Percentiles rank a stretch among this genome's conserved stretches.
Evolutionary conservation across 2,329 filamentous ascomycete species (phyloP).

Genomic region (Hysterium pulicare): DNA sequence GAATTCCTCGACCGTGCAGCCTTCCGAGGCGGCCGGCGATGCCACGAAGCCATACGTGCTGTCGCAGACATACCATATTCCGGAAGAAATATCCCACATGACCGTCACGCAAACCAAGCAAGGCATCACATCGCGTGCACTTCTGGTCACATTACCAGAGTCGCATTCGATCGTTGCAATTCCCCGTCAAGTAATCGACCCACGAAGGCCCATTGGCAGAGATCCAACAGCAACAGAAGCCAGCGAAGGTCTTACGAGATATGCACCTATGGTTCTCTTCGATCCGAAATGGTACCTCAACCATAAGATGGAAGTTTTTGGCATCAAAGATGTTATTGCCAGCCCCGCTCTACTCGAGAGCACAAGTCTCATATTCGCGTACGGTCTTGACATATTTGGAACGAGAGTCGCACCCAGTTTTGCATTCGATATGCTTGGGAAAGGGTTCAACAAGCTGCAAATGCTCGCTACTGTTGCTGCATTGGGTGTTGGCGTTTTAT

Average conservation of each 20-base stretch:
- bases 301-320: conserved; percentile 77
- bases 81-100: conserved; percentile 73
- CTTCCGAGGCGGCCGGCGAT: conserved; percentile 55
- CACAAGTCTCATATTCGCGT: conserved; percentile 85
- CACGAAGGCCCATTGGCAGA: conserved; percentile 78
- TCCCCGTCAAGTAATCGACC: conserved; percentile 74
- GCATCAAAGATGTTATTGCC: conserved; percentile 69
- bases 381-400: conserved; percentile 83
- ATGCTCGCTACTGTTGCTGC: conserved; percentile 81
- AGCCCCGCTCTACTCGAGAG: conserved; percentile 82
- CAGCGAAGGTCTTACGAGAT: conserved; percentile 78
- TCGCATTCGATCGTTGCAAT: conserved; percentile 74
- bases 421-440: conserved; percentile 87
- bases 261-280: conserved; percentile 74
- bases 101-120: conserved; percentile 86
- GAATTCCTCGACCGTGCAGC: conserved; percentile 76
- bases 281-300: conserved; percentile 78
- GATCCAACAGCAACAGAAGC: conserved; percentile 76
- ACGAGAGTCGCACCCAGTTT: conserved; percentile 83
- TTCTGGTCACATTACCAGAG: conserved; percentile 74
- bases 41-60: conserved; percentile 68
- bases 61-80: conserved; percentile 76
- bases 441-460: conserved; percentile 87
- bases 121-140: conserved; percentile 79
- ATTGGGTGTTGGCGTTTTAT: conserved; percentile 69